Base-by-base conservation (phyloP, 768 basidiomycete species). In the Panellus pusillus region DNA sequence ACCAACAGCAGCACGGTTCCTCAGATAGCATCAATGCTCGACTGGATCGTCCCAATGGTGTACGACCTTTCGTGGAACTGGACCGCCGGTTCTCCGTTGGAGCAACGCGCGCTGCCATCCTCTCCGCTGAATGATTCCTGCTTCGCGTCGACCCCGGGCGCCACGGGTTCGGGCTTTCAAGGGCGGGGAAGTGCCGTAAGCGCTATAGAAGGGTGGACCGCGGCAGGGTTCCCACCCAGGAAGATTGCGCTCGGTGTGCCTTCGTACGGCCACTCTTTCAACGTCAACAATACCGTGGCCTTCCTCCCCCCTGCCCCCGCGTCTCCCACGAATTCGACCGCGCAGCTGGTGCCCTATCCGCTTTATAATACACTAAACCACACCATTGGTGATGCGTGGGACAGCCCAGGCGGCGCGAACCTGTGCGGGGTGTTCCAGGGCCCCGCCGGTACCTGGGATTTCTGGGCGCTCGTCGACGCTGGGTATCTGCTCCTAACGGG, bases 41-140 rank as follows among this genome's bases (percentile, higher is more conserved):
- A 79, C 64, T 79, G 66, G 60, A 69, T 80, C 19, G 69, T 70
- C 18, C 66, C 79, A 61, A 88, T 89, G 87, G 85, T 86, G 70
- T 89, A 89, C 65, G 87, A 88, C 55, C 65, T 89, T 42, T 85
- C 79, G 6, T 88, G 83, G 80, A 82, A 78, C 67, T 66, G 74
- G 61, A 66, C 83, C 50, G 75, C 84, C 41, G 95, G 94, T 28
- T 53, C 59, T 14, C 47, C 51, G 44, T 52, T 35, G 19, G 45
- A 50, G 9, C 59, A 61, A 29, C 54, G 59, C 35, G 59, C 59
- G n/a, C 52, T 61, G 2, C 88, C 95, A 11, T 96, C 95, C 68
- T 85, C 94, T 4, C 93, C 95, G 8, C 79, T 97, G n/a, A 73
- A 86, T 40, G 86, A 96, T 68, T 76, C 79, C 1, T 98, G 95